Conservation (phyloP, 306 rosid species). For the Senna tora region DNA sequence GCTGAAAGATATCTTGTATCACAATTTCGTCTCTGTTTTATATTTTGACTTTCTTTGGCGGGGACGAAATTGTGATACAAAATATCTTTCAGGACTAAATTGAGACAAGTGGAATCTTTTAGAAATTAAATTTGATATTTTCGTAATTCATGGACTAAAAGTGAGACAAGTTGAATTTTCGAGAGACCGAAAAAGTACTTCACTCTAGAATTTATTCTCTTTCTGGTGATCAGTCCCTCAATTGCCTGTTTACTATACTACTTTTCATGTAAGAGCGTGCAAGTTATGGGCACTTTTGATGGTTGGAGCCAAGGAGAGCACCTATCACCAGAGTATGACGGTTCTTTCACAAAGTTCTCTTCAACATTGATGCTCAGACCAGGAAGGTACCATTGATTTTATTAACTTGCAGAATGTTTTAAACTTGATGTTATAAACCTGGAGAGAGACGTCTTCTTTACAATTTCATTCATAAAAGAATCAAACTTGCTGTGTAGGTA, state of each 20-base stretch:
- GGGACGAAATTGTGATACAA: too few relatives aligned
- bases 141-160: too few relatives aligned
- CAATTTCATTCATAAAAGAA: not conserved
- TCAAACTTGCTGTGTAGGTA: slow-evolving; percentile 77
- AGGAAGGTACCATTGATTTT: slow-evolving; percentile 71
- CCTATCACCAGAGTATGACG: slow-evolving; percentile 80
- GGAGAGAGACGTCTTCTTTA: slow-evolving; percentile 5
- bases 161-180: too few relatives aligned
- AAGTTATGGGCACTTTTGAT: slow-evolving; percentile 94
- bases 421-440: slow-evolving; percentile 18
- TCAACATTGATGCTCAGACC: slow-evolving; percentile 79
- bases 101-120: too few relatives aligned
- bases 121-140: too few relatives aligned
- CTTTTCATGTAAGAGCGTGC: slow-evolving; percentile 63
- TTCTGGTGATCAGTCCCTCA: slow-evolving; percentile 1
- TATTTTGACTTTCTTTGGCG: too few relatives aligned
- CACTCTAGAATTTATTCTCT: too few relatives aligned
- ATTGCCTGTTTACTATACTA: slow-evolving; percentile 8
- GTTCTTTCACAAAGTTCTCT: slow-evolving; percentile 77
- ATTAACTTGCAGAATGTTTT: slow-evolving; percentile 1
- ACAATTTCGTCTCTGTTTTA: too few relatives aligned
- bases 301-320: slow-evolving; percentile 98
- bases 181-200: too few relatives aligned
- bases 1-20: too few relatives aligned
- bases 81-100: too few relatives aligned